These are phyloP conservation scores for Rhipidocladum racemiflorum DNA, from an alignment of 176 grass and related monocot genomes.

Conservation along the genomic window DNA sequence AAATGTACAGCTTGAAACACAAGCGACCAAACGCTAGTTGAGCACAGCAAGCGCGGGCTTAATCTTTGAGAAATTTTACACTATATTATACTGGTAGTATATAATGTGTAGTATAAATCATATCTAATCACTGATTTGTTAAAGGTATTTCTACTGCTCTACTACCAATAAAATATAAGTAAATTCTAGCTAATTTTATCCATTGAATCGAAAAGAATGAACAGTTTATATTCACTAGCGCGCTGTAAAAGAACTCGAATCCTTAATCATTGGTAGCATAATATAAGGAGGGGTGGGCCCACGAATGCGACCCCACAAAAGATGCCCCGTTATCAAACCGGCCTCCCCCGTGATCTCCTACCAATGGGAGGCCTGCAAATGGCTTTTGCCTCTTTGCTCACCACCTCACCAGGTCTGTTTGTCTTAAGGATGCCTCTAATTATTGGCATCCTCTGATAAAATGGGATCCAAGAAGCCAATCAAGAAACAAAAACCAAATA, in stretches of 20 bases:
- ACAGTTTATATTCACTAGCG: too few relatives aligned
- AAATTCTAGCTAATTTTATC: too few relatives aligned
- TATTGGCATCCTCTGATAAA: slow-evolving; percentile 19
- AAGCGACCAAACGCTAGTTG: slow-evolving; percentile 14
- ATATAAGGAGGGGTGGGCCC: slow-evolving; percentile 20
- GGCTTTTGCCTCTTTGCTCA: slow-evolving; percentile 1
- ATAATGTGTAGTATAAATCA: too few relatives aligned
- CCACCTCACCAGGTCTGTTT: not conserved
- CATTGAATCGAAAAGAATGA: too few relatives aligned
- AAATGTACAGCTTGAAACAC: not conserved
- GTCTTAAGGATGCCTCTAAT: slow-evolving; percentile 35
- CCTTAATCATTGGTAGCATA: slow-evolving; percentile 38
- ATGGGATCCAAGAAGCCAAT: slow-evolving; percentile 2
- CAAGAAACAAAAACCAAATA: not conserved
- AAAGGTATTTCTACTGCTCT: too few relatives aligned
- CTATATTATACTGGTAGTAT: too few relatives aligned
- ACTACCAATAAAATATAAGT: too few relatives aligned
- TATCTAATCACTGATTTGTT: too few relatives aligned
- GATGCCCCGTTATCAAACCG: slow-evolving; percentile 38
- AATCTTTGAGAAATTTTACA: too few relatives aligned
- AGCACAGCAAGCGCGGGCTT: slow-evolving; percentile 25
- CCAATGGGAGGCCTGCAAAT: slow-evolving; percentile 25
- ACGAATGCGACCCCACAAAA: slow-evolving; percentile 12
- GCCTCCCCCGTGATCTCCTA: slow-evolving; percentile 30
- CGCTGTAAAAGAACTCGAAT: too few relatives aligned